These are phyloP conservation scores for Chlorella sp. DNA, from an alignment of 139 green algal species.

Conservation along the genomic window DNA sequence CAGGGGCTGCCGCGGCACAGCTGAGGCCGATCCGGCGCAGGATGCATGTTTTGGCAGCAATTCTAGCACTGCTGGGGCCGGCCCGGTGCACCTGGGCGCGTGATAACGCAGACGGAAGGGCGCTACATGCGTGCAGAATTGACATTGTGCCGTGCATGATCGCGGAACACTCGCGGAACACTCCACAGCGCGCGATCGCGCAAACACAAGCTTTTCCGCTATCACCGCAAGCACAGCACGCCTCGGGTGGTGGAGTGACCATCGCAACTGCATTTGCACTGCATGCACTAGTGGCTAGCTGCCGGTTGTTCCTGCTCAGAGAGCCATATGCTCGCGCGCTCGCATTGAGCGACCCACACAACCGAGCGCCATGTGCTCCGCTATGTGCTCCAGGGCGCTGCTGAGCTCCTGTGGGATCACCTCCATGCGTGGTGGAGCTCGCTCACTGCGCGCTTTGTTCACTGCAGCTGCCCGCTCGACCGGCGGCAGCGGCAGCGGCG, in stretches of 20 bases:
- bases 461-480: neutral
- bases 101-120: too few relatives aligned
- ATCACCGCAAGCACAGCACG: neutral
- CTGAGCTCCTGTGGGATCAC: conserved; percentile 16
- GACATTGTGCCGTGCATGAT: neutral
- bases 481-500: conserved; percentile 5
- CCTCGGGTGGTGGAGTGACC: neutral
- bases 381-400: neutral
- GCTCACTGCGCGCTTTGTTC: neutral
- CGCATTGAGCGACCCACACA: neutral
- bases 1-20: neutral
- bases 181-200: neutral
- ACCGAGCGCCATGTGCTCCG: neutral
- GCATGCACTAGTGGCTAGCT: neutral
- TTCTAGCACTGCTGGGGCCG: too few relatives aligned
- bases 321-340: neutral
- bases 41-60: too few relatives aligned
- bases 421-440: neutral
- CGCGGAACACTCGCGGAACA: neutral
- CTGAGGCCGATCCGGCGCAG: too few relatives aligned
- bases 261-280: neutral
- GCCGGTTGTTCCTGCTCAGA: too few relatives aligned
- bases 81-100: too few relatives aligned
- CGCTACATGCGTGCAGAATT: neutral
- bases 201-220: neutral